A percentile compares a stretch with the other conserved stretches of the same genome.
Evolutionary conservation across 495 filamentous ascomycete species (phyloP).

Genomic region (Xylaria nigripes): DNA sequence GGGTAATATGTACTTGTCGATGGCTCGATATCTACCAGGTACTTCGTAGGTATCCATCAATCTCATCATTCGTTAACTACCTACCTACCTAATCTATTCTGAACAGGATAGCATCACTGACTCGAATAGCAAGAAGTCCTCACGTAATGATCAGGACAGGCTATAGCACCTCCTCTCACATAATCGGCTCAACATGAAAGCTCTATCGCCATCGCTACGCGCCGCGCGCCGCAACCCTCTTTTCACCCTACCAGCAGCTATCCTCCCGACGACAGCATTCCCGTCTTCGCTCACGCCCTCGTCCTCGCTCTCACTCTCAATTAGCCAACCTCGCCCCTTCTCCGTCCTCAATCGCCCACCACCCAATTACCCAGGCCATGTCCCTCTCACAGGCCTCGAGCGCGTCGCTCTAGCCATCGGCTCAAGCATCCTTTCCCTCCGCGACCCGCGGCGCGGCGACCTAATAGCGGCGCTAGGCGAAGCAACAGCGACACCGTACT

Average conservation of each 20-base stretch:
- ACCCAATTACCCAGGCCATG: slow-evolving; percentile 83
- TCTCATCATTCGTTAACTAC: too few species aligned
- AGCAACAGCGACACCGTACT: slow-evolving; percentile 88
- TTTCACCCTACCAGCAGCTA: not conserved
- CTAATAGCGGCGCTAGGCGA: slow-evolving; percentile 91
- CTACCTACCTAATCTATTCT: too few species aligned
- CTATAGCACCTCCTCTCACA: not conserved
- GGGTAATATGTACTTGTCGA: too few species aligned
- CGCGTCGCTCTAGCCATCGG: slow-evolving; percentile 70
- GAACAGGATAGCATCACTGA: too few species aligned
- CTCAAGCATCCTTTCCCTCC: slow-evolving; percentile 68
- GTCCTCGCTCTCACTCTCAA: not conserved
- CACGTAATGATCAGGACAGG: too few species aligned
- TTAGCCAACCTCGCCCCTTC: slow-evolving; percentile 35
- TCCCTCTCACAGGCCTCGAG: slow-evolving; percentile 75
- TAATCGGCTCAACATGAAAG: slow-evolving; percentile 3
- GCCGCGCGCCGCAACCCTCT: slow-evolving; percentile 1
- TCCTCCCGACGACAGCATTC: not conserved
- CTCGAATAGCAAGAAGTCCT: too few species aligned
- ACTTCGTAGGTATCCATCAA: too few species aligned
- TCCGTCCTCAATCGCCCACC: slow-evolving; percentile 73
- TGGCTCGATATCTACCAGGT: too few species aligned
- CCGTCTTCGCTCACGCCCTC: not conserved
- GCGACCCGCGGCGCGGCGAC: slow-evolving; percentile 77
- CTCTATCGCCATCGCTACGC: not conserved